phyloP scores from a whole-genome alignment of 2,329 filamentous ascomycete species.

The Aspergillus brasiliensis region DNA sequence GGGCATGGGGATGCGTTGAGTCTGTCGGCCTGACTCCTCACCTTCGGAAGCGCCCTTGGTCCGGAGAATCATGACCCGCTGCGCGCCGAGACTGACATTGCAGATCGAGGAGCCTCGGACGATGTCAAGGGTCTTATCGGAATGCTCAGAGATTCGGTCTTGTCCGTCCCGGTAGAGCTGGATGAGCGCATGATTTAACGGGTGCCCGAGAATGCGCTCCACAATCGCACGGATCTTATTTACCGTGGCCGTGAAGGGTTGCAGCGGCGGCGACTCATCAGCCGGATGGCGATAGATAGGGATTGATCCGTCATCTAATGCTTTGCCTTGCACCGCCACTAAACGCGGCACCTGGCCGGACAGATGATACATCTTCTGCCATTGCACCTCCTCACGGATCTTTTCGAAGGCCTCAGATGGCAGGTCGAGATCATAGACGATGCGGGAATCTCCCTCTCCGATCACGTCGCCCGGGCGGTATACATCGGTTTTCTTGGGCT shows the following conservation, averaged over 20 bases:
- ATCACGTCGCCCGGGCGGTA: constrained; percentile 58
- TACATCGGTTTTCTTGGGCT: constrained; percentile 25
- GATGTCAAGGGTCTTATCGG: constrained; percentile 95
- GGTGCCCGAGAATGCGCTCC: constrained; percentile 73
- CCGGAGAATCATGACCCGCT: constrained; percentile 85
- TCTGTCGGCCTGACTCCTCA: constrained; percentile 51
- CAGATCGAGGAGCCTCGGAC: constrained; percentile 78
- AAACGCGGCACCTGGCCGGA: constrained; percentile 88
- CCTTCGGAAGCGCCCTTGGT: constrained; percentile 55
- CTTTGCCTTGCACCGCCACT: constrained; percentile 81
- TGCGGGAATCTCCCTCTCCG: constrained; percentile 77
- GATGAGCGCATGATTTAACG: constrained; percentile 87
- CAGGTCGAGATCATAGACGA: constrained; percentile 72
- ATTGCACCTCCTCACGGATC: constrained; percentile 74
- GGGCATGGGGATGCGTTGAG: constrained; percentile 71
- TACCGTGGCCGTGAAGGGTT: constrained; percentile 75
- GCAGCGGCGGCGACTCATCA: constrained; percentile 78
- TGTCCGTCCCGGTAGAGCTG: constrained; percentile 87
- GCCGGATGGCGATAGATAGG: constrained; percentile 95
- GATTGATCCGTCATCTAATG: constrained; percentile 66
- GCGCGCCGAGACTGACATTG: constrained; percentile 90
- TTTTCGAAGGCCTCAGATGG: constrained; percentile 63
- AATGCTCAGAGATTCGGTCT: constrained; percentile 95
- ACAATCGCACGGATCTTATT: constrained; percentile 67
- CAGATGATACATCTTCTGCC: constrained; percentile 91